Conservation (phyloP, 225 moss, liverwort and hornwort species). For the Bryum argenteum region DNA sequence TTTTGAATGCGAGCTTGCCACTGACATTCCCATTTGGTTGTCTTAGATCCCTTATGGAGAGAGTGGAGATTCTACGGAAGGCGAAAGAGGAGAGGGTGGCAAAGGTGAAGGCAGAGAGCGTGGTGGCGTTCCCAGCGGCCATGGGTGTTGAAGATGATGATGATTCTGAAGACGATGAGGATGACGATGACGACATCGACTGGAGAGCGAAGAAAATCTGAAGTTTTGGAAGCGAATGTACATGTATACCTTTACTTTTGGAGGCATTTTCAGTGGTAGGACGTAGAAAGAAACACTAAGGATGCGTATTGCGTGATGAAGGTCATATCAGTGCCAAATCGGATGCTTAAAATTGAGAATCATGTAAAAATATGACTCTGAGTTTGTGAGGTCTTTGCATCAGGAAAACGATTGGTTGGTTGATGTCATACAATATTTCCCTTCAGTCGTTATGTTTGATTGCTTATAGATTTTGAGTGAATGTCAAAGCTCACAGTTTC, state of each 20-base stretch:
- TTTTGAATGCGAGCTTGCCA: conserved; percentile 11
- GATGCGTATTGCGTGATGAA: conserved; percentile 10
- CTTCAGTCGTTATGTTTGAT: too few species aligned
- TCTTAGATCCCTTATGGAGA: conserved; percentile 54
- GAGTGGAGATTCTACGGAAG: conserved; percentile 60
- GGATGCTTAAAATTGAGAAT: conserved; percentile 16
- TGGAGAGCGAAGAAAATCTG: conserved; percentile 66
- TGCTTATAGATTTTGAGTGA: too few species aligned
- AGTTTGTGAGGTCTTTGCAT: not conserved
- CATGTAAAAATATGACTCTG: not conserved
- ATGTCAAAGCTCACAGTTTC: too few species aligned
- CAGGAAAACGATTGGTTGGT: not conserved
- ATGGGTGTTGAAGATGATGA: conserved; percentile 53
- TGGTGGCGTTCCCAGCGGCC: conserved; percentile 55
- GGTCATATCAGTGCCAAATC: not conserved
- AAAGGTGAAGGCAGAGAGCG: conserved; percentile 53
- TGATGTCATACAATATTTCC: too few species aligned
- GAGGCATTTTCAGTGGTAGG: conserved; percentile 15
- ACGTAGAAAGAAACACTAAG: not conserved
- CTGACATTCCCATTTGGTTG: conserved; percentile 4
- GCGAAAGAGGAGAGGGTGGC: conserved; percentile 57
- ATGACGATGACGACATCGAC: conserved; percentile 39
- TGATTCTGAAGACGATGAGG: conserved; percentile 49
- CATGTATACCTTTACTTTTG: conserved; percentile 20
- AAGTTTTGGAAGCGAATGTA: not conserved